phyloP scores from a whole-genome alignment of 768 basidiomycete genomes.

The Hygrocybe coccinea region DNA sequence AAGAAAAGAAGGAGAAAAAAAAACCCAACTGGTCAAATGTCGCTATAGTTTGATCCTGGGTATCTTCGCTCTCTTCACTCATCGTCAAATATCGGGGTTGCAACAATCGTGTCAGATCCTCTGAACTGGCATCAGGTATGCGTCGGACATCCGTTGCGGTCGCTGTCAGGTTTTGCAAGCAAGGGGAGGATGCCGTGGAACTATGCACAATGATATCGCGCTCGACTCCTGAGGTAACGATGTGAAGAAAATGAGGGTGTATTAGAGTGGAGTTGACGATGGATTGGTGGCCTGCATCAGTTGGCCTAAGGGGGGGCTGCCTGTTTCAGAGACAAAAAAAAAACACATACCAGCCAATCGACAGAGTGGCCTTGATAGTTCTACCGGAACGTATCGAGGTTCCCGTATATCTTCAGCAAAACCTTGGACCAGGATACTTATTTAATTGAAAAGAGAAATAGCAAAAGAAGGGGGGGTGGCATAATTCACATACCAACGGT shows the following conservation, averaged over 20 bases:
- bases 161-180: conserved; percentile 41
- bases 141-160: conserved; percentile 48
- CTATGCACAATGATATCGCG: conserved; percentile 64
- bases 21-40: conserved; percentile 70
- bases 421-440: conserved; percentile 27
- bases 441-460: background rate
- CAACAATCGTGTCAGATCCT: conserved; percentile 35
- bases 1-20: no score
- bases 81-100: conserved; percentile 30
- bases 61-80: conserved; percentile 30
- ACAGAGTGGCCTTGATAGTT: conserved; percentile 59
- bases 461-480: no score
- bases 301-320: no score
- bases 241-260: conserved; percentile 63
- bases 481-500: conserved; percentile 34
- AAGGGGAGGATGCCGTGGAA: conserved; percentile 52
- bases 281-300: conserved; percentile 56
- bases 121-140: conserved; percentile 32
- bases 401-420: conserved; percentile 40
- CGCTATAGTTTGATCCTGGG: conserved; percentile 51
- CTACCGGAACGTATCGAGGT: conserved; percentile 53
- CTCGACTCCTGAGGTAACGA: conserved; percentile 73
- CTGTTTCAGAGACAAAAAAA: background rate
- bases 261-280: conserved; percentile 72
- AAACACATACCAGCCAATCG: conserved; percentile 49